Percentiles rank a stretch among this genome's conserved stretches.
phyloP scores from a whole-genome alignment of 202 grass and related monocot species.

The Brachypodium distachyon region DNA sequence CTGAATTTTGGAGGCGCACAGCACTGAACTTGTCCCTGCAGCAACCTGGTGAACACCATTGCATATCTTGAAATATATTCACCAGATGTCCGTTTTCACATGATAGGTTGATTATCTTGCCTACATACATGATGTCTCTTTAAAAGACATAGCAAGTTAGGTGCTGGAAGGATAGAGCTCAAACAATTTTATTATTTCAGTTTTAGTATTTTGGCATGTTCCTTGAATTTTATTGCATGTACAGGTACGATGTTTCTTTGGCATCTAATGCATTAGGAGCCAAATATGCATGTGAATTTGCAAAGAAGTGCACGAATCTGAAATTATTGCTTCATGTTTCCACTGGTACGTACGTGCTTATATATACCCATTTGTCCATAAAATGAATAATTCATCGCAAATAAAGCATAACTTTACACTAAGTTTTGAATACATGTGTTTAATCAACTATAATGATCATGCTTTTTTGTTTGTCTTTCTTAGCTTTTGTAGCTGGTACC shows the following conservation, averaged over 20 bases:
- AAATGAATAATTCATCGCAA: no score
- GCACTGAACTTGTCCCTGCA: no score
- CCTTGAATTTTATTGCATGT: not conserved
- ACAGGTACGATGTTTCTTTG: conserved; percentile 52
- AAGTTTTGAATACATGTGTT: not conserved
- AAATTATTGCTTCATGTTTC: conserved; percentile 13
- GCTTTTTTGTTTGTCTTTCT: not conserved
- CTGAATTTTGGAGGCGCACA: no score
- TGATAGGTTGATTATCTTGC: not conserved
- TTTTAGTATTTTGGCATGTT: not conserved
- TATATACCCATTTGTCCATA: no score
- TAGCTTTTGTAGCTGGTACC: conserved; percentile 35
- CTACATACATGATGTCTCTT: not conserved
- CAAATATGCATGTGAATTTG: not conserved
- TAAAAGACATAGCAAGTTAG: not conserved
- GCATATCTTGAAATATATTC: no score
- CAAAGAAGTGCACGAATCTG: not conserved
- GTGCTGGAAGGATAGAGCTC: not conserved
- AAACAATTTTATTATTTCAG: not conserved
- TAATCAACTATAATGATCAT: not conserved
- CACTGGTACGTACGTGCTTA: not conserved
- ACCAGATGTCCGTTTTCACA: no score
- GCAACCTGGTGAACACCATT: no score
- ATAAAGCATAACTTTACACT: not conserved
- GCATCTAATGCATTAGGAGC: not conserved